These are phyloP conservation scores for Triticum timopheevii DNA, from an alignment of 176 grass and related monocot genomes.

Conservation along the genomic window DNA sequence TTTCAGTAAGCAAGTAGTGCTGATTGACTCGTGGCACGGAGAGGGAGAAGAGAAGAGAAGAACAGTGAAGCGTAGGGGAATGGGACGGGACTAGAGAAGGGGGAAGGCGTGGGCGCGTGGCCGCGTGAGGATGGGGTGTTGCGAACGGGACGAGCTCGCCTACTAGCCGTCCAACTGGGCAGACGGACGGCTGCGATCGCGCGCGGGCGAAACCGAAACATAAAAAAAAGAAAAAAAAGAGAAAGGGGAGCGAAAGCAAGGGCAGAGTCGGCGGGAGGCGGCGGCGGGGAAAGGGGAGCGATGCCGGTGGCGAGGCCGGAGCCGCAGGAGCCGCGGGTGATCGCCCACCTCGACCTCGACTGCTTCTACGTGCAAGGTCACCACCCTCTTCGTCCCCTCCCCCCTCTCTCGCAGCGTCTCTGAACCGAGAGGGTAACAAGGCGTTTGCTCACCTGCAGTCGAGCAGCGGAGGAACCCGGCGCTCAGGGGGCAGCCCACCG, in stretches of 20 bases:
- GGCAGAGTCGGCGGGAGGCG: slow-evolving; percentile 9
- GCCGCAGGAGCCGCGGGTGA: slow-evolving; percentile 73
- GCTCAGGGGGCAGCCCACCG: slow-evolving; percentile 78
- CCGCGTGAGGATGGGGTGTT: neutral
- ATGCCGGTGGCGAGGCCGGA: slow-evolving; percentile 85
- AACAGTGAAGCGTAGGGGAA: too few relatives aligned
- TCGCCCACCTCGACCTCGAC: slow-evolving; percentile 92
- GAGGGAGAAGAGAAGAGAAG: neutral
- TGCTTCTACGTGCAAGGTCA: slow-evolving; percentile 99
- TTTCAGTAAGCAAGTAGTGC: neutral
- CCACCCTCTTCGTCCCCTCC: neutral
- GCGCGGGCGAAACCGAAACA: neutral
- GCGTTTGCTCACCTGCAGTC: slow-evolving; percentile 39
- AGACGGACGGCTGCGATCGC: neutral
- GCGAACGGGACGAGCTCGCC: neutral
- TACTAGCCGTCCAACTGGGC: neutral
- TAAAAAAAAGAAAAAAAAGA: neutral
- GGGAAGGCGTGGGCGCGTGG: neutral
- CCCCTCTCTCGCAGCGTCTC: neutral
- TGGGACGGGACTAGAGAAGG: neutral
- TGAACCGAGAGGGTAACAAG: neutral
- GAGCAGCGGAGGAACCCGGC: slow-evolving; percentile 78
- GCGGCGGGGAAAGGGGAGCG: slow-evolving; percentile 1
- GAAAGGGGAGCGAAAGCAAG: neutral
- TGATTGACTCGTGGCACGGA: neutral